A percentile compares a stretch with the other conserved stretches of the same genome.
phyloP scores from a whole-genome alignment of 2,329 filamentous ascomycete genomes.

The Neonectria faginata region DNA sequence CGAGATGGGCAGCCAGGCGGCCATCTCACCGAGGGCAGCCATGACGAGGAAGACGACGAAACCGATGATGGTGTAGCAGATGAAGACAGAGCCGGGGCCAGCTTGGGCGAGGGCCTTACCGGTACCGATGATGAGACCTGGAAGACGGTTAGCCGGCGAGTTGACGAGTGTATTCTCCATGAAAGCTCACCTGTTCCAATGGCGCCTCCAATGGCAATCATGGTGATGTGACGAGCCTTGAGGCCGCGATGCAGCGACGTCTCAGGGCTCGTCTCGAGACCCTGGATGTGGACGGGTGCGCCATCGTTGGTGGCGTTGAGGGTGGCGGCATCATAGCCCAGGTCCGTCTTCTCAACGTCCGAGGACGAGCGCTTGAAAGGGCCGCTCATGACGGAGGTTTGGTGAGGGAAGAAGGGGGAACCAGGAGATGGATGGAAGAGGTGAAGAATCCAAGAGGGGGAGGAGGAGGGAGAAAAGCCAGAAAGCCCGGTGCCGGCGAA shows the following conservation, averaged over 20 bases:
- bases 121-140: slow-evolving; percentile 76
- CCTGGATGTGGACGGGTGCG: slow-evolving; percentile 54
- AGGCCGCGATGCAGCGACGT: slow-evolving; percentile 64
- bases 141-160: not conserved
- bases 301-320: slow-evolving; percentile 21
- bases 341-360: slow-evolving; percentile 43
- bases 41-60: slow-evolving; percentile 84
- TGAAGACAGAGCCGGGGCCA: slow-evolving; percentile 75
- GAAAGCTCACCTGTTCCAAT: slow-evolving; percentile 68
- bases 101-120: slow-evolving; percentile 65
- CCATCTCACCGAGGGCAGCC: slow-evolving; percentile 86
- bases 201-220: slow-evolving; percentile 79
- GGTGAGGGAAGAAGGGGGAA: not conserved
- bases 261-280: slow-evolving; percentile 62
- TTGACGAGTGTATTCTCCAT: not conserved
- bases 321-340: slow-evolving; percentile 38
- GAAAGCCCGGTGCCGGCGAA: not conserved
- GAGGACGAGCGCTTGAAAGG: slow-evolving; percentile 28
- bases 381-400: slow-evolving; percentile 25
- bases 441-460: not conserved
- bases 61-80: slow-evolving; percentile 77
- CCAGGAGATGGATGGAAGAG: not conserved
- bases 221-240: slow-evolving; percentile 66
- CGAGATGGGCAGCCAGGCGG: slow-evolving; percentile 81
- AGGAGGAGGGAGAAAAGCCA: not conserved